These are phyloP conservation scores for Glycine latifolia DNA, from an alignment of 306 rosid species.

Conservation along the genomic window DNA sequence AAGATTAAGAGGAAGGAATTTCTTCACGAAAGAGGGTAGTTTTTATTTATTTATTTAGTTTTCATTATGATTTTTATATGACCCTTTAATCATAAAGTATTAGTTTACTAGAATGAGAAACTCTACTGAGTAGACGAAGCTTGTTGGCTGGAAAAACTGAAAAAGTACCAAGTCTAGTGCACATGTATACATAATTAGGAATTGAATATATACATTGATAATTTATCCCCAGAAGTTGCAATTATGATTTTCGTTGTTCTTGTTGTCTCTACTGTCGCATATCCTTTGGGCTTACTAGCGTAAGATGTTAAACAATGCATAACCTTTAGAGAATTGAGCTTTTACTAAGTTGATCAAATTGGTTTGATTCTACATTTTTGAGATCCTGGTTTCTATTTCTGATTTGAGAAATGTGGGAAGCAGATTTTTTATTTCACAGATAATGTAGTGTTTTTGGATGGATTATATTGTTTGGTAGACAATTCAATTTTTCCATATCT, in stretches of 20 bases:
- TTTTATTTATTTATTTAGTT: neutral
- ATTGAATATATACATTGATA: neutral
- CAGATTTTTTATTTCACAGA: slow-evolving; percentile 3
- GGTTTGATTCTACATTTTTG: neutral
- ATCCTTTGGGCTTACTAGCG: neutral
- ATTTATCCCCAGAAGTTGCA: neutral
- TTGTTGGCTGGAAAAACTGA: neutral
- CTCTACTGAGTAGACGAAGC: slow-evolving; percentile 2
- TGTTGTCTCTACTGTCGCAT: slow-evolving; percentile 18
- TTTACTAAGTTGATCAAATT: slow-evolving; percentile 22
- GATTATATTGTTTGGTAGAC: slow-evolving; percentile 1
- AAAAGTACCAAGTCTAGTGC: slow-evolving; percentile 1
- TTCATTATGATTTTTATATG: slow-evolving; percentile 1
- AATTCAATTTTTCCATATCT: slow-evolving; percentile 11
- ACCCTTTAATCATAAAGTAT: slow-evolving; percentile 24
- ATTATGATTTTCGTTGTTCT: slow-evolving; percentile 19
- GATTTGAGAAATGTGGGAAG: slow-evolving; percentile 21
- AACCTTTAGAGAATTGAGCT: neutral
- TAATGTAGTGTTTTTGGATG: slow-evolving; percentile 26
- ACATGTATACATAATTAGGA: slow-evolving; percentile 24
- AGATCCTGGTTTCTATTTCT: slow-evolving; percentile 13
- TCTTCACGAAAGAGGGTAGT: slow-evolving; percentile 31
- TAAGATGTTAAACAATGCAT: neutral
- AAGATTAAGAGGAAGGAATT: slow-evolving; percentile 17
- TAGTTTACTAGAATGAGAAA: slow-evolving; percentile 31